Percentiles rank a stretch among this genome's conserved stretches.
Evolutionary conservation across 176 grass and related monocot species (phyloP).

Genomic region (barley (Hordeum vulgare)): MorexV3_pseudomolecules_assembly NC_058522.1:136772853-136773352

Average conservation of each 20-base stretch:
- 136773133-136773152: not conserved
- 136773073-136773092: not conserved
- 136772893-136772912: not conserved
- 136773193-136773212: not conserved
- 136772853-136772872: not conserved
- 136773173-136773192: not conserved
- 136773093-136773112: not conserved
- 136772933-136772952: not conserved
- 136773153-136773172: not conserved
- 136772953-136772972: not conserved
- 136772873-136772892: not conserved
- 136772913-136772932: not conserved
- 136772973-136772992: not conserved
- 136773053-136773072: not conserved
- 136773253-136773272: constrained; percentile 38
- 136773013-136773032: too few relatives aligned
- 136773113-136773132: constrained; percentile 11
- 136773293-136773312: constrained; percentile 84
- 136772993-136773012: not conserved
- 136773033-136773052: not conserved
- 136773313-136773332: constrained; percentile 68
- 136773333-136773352: not conserved
- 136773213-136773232: not conserved
- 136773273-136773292: constrained; percentile 54
- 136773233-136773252: not conserved